Evolutionary conservation across 1,284 basidiomycete species (phyloP).

Genomic region (Chondrostereum purpureum): DNA sequence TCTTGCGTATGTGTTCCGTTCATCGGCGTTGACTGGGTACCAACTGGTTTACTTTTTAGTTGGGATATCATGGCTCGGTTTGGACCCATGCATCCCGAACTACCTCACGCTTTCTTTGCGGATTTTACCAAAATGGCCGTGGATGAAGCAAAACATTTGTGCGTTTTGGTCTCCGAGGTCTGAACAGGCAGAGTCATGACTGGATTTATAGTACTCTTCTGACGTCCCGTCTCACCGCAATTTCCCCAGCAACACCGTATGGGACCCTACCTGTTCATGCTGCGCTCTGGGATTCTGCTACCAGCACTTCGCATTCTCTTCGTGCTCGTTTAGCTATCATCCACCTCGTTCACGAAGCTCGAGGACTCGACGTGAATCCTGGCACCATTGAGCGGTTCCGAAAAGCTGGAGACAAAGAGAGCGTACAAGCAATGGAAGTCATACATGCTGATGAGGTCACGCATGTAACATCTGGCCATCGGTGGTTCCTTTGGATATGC

Average conservation of each 20-base stretch:
- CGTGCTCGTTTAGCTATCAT: slow-evolving; percentile 80
- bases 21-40: neutral
- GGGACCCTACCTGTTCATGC: slow-evolving; percentile 73
- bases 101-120: slow-evolving; percentile 72
- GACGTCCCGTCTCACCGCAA: slow-evolving; percentile 50
- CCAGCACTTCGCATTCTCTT: slow-evolving; percentile 66
- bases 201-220: slow-evolving; percentile 38
- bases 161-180: too few species aligned
- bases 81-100: slow-evolving; percentile 49
- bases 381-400: slow-evolving; percentile 75
- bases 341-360: slow-evolving; percentile 85
- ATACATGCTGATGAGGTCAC: slow-evolving; percentile 84
- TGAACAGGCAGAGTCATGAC: neutral
- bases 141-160: slow-evolving; percentile 82
- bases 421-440: slow-evolving; percentile 65
- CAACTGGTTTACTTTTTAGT: slow-evolving; percentile 26
- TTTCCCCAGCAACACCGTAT: slow-evolving; percentile 68
- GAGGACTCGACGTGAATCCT: slow-evolving; percentile 85
- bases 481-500: slow-evolving; percentile 83
- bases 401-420: slow-evolving; percentile 65
- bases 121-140: slow-evolving; percentile 79
- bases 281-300: slow-evolving; percentile 78
- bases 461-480: slow-evolving; percentile 79
- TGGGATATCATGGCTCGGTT: slow-evolving; percentile 86
- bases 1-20: slow-evolving; percentile 51